Evolutionary conservation across 2,329 filamentous ascomycete species (phyloP), one percentile per base, ranked within the genome.

Genomic region (Bimuria novae-zelandiae): DNA sequence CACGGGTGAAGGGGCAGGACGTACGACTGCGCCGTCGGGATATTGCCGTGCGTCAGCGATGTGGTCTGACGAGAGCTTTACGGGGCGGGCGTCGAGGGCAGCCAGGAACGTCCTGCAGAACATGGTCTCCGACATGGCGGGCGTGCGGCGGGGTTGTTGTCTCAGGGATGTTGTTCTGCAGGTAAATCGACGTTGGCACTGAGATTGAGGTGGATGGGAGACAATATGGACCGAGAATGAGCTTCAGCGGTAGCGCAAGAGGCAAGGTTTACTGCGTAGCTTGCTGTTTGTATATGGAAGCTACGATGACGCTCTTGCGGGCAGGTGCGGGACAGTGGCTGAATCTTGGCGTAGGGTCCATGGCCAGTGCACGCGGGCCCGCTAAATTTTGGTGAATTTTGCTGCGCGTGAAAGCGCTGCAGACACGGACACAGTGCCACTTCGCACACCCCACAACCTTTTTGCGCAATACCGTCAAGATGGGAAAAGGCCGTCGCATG

Each of bases 401-500:
- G 35, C 36, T 47, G 42, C 16, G 32, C 39, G 22, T 21, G 48
- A 22, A 30, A 22, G n/a, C n/a, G 42, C 12, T 44, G 17, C 11
- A 25, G 46, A 33, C 37, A 49, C 32, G 30, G 25, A 27, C 25
- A 7, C 30, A 54, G 46, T 33, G 51, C 49, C 32, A 39, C 29
- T 19, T 33, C 30, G 27, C 39, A 27, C 14, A 47, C 21, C 10
- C 23, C 39, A 44, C 27, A 30, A 22, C 14, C 44, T 7, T 22
- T 8, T 14, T 2, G 44, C 46, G 37, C 46, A 48, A 51, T 33
- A 22, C 25, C n/a, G 51, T 56, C 54, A 70, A 60, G 35, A 96
- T 96, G 92, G 92, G 91, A 80, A 84, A 86, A 57, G 90, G 92
- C 74, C 89, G 92, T 73, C 90, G 92, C 68, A 95, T 97, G 88